These are phyloP conservation scores for Ceratobasidium sp. DNA, from an alignment of 1,284 basidiomycete genomes.

Conservation along the genomic window DNA sequence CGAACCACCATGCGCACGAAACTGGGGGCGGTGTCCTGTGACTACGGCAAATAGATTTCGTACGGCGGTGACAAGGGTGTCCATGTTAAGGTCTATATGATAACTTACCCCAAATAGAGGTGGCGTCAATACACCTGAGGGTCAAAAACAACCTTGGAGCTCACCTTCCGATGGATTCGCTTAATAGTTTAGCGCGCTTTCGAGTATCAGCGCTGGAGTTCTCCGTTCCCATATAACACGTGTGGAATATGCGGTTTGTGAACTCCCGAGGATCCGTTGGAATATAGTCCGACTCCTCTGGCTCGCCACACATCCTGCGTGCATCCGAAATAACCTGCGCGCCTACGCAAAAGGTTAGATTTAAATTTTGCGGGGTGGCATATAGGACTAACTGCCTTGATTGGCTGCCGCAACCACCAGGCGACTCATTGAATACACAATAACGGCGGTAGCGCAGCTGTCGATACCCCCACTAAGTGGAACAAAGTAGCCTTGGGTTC, in stretches of 20 bases:
- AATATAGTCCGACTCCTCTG: constrained; percentile 80
- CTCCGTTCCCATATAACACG: constrained; percentile 99
- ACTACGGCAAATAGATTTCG: constrained; percentile 85
- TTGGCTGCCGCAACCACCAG: constrained; percentile 81
- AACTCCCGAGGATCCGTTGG: constrained; percentile 91
- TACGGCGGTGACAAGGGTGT: constrained; percentile 86
- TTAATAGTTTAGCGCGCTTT: constrained; percentile 84
- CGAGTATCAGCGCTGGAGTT: constrained; percentile 92
- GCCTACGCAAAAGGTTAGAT: constrained; percentile 60
- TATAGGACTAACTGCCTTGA: constrained; percentile 68
- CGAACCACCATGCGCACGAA: constrained; percentile 88
- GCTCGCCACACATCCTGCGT: constrained; percentile 86
- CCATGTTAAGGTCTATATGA: constrained; percentile 97
- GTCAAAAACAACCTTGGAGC: constrained; percentile 44
- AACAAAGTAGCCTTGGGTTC: constrained; percentile 95
- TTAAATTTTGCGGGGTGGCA: constrained; percentile 38
- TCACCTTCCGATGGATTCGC: constrained; percentile 88
- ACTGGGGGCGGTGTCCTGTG: constrained; percentile 84
- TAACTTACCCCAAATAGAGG: constrained; percentile 65
- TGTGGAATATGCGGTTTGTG: constrained; percentile 89
- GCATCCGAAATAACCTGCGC: constrained; percentile 91
- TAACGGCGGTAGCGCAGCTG: constrained; percentile 94
- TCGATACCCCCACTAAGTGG: constrained; percentile 98
- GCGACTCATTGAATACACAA: constrained; percentile 96
- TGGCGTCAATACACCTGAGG: not conserved